These are phyloP conservation scores for Aspergillus latus DNA, from an alignment of 2,329 filamentous ascomycete genomes.

Conservation along the genomic window DNA sequence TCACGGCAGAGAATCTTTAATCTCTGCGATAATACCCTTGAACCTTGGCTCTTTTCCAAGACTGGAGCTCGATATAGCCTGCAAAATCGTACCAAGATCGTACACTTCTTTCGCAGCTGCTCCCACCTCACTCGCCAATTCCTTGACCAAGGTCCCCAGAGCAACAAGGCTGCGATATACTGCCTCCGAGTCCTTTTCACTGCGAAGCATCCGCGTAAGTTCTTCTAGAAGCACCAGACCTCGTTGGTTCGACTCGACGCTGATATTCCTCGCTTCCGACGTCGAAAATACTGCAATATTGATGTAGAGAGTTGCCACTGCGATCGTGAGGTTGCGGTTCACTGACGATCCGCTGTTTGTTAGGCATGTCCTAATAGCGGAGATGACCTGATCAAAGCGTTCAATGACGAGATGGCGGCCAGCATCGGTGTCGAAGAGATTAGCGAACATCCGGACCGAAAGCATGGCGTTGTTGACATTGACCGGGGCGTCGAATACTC, in stretches of 20 bases:
- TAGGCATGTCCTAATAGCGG: constrained; percentile 63
- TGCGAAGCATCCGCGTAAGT: constrained; percentile 62
- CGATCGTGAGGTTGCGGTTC: constrained; percentile 81
- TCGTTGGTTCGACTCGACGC: constrained; percentile 47
- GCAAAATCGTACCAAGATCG: constrained; percentile 51
- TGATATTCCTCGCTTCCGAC: constrained; percentile 39
- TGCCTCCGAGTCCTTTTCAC: constrained; percentile 75
- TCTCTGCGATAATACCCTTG: constrained; percentile 60
- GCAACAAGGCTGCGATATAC: constrained; percentile 80
- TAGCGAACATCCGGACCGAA: constrained; percentile 74
- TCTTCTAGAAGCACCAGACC: constrained; percentile 60
- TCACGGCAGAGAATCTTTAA: constrained; percentile 46
- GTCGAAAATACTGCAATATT: constrained; percentile 78
- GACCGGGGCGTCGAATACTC: constrained; percentile 59
- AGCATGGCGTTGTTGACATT: constrained; percentile 86
- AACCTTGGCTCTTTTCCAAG: constrained; percentile 60
- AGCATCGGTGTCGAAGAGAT: constrained; percentile 73
- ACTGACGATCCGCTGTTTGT: constrained; percentile 49
- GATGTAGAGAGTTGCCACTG: constrained; percentile 76
- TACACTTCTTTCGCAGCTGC: constrained; percentile 59
- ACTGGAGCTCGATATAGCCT: constrained; percentile 48
- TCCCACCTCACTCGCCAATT: constrained; percentile 60
- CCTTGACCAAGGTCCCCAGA: constrained; percentile 70
- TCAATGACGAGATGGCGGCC: constrained; percentile 66
- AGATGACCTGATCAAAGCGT: constrained; percentile 61